Base-by-base conservation (phyloP, 2,329 filamentous ascomycete genomes). In the Verticillium dahliae region DNA sequence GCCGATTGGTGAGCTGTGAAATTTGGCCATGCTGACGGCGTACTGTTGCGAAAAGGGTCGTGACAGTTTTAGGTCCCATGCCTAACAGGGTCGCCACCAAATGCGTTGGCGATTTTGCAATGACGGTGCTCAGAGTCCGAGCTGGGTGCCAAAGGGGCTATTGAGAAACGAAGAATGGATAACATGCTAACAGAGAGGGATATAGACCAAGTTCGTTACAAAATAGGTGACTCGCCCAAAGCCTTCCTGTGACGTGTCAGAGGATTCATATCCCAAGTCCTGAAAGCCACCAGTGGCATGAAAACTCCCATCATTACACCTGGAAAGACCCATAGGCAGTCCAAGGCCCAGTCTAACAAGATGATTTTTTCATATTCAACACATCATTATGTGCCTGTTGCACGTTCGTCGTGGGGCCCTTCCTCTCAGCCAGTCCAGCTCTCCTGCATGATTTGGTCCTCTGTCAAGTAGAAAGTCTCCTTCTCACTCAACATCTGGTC, bases 11-110 rank as follows among this genome's bases (percentile, higher is more conserved):
- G 83, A 85, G 72, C 73, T 85, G 59, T 80, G 81, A 75, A 80
- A 85, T 67, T 72, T 89, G 5, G 80, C 83, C 63, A 79, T 73
- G 52, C 72, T 88, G 54, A 77, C 82, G 0, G 74, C 74, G 45
- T 78, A 82, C 57, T 86, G 85, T 68, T 78, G 78, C 69, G 75
- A 78, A 69, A 76, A 78, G 60, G 73, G 76, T 14, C 75, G 80
- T 37, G 89, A 85, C 74, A 81, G 77, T 5, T 90, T 89, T 68
- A 80, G 90, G 80, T 84, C 55, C 80, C 80, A 6, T 81, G 84
- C 2, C 69, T 81, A 1, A 72, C 83, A 2, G 77, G 74, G 1
- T 81, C 77, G 34, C 81, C 80, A 31, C 78, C 79, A 38, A 82
- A 81, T 63, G 78, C 78, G 1, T 54, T 82, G 11, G 80, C 80